Base-by-base conservation (phyloP, 2,329 filamentous ascomycete genomes). In the Triangularia setosa region DNA sequence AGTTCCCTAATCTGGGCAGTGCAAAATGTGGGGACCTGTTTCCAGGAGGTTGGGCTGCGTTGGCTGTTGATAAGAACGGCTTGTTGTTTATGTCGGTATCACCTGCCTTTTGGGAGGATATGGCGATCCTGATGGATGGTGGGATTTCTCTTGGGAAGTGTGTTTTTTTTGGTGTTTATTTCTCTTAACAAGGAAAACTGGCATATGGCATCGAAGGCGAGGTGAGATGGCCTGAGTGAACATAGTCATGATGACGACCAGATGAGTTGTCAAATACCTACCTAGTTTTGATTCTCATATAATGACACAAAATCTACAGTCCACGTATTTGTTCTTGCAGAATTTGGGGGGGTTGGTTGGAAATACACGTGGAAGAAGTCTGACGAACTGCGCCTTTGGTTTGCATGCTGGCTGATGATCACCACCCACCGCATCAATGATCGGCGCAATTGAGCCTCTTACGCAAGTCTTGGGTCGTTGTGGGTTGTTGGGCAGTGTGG, bases 1-100 rank as follows among this genome's bases (percentile, higher is more conserved):
- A 59, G 28, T 58, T 58, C 35, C 30, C 56, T 58, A 40, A n/a
- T 27, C 28, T 16, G 25, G 65, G 65, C 65, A 61, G 65, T 67
- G 65, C 65, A 64, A 60, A 25, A 40, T 16, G 40, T 48, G 40
- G 40, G 11, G 40, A 48, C 40, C 9, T 48, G 40, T 21, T 48
- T 48, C 40, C 40, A 48, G 40, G 40, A 48, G 40, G 1, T 48
- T n/a, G n/a, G 40, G 40, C 21, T 48, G 40, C 21, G n/a, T 48
- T 18, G 40, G 40, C 40, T 23, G 40, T 18, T 14, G 3, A 8
- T 4, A 28, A 9, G 30, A 35, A 35, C 21, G 8, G 30, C 11
- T 33, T 6, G 2, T 33, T 33, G 30, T n/a, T n/a, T 40, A 48
- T 9, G 7, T 48, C 40, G 40, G 40, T 9, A 48, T 48, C 40